A percentile compares a stretch with the other conserved stretches of the same genome.
phyloP scores from a whole-genome alignment of 352 stramenopile genomes.

The Phytophthora sansomeana region DNA sequence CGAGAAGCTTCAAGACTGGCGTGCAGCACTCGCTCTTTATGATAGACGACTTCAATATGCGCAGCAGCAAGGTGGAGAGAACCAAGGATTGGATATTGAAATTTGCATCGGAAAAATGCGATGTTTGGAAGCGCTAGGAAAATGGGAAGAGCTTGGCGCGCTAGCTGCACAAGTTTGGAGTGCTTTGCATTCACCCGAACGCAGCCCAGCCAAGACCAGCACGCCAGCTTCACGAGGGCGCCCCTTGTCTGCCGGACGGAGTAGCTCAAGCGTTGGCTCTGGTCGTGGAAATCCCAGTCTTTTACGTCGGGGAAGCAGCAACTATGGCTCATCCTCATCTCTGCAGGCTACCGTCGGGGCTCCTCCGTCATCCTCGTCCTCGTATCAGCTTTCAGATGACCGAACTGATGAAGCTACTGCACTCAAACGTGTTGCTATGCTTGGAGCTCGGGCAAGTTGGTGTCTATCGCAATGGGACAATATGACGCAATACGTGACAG shows the following conservation, averaged over 20 bases:
- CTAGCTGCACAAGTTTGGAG: conserved; percentile 82
- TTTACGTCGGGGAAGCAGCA: conserved; percentile 48
- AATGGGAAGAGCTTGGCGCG: conserved; percentile 95
- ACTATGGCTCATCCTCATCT: conserved; percentile 42
- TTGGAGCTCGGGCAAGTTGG: conserved; percentile 86
- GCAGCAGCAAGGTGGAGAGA: conserved; percentile 28
- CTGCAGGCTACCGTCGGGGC: conserved; percentile 19
- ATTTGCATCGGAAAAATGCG: conserved; percentile 97
- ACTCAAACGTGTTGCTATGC: conserved; percentile 77
- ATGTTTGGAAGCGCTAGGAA: conserved; percentile 96
- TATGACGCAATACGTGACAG: conserved; percentile 83
- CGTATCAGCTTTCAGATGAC: conserved; percentile 46
- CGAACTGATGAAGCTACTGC: conserved; percentile 48
- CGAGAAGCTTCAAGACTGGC: conserved; percentile 98
- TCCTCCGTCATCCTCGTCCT: conserved; percentile 22
- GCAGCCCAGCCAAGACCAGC: conserved; percentile 15
- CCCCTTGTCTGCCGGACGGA: conserved; percentile 26
- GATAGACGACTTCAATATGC: conserved; percentile 60
- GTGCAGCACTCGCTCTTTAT: conserved; percentile 95
- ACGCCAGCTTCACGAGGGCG: conserved; percentile 14
- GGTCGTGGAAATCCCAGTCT: conserved; percentile 15
- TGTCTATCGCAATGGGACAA: conserved; percentile 84
- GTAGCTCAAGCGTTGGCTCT: conserved; percentile 17
- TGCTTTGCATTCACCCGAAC: conserved; percentile 38
- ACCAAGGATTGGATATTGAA: conserved; percentile 81